These are phyloP conservation scores for Alternaria brassicae DNA, from an alignment of 2,329 filamentous ascomycete species.

Conservation along the genomic window DNA sequence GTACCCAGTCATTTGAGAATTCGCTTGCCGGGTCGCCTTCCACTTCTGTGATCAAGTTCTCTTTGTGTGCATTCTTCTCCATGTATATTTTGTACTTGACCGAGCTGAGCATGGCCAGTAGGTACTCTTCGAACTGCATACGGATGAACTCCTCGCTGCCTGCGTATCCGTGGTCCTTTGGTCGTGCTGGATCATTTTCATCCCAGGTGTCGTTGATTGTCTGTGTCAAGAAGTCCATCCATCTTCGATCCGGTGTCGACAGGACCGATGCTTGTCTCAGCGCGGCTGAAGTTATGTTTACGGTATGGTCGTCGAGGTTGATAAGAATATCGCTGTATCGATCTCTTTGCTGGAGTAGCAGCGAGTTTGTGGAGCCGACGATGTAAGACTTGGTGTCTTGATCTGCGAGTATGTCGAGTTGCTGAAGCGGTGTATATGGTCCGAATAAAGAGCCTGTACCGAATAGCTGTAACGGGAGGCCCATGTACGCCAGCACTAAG, in stretches of 20 bases:
- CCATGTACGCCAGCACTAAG: slow-evolving; percentile 86
- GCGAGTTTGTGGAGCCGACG: slow-evolving; percentile 94
- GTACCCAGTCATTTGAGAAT: slow-evolving; percentile 83
- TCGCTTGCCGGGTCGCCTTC: slow-evolving; percentile 87
- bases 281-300: slow-evolving; percentile 82
- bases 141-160: slow-evolving; percentile 98
- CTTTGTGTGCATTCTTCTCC: slow-evolving; percentile 57
- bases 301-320: slow-evolving; percentile 88
- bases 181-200: slow-evolving; percentile 81
- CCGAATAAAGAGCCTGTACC: slow-evolving; percentile 96
- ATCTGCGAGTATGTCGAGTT: slow-evolving; percentile 92
- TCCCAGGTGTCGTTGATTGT: slow-evolving; percentile 98
- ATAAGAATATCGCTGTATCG: slow-evolving; percentile 96
- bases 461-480: slow-evolving; percentile 91
- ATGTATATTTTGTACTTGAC: slow-evolving; percentile 79
- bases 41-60: slow-evolving; percentile 66
- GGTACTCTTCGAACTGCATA: slow-evolving; percentile 95
- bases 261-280: slow-evolving; percentile 77
- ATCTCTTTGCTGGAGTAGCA: slow-evolving; percentile 92
- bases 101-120: slow-evolving; percentile 84
- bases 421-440: slow-evolving; percentile 94
- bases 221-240: slow-evolving; percentile 95
- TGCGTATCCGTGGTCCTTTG: slow-evolving; percentile 93
- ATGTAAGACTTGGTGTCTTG: slow-evolving; percentile 96
- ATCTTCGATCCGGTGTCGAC: slow-evolving; percentile 86